Evolutionary conservation across 306 rosid species (phyloP).

Genomic region (Arachis hypogaea): DNA sequence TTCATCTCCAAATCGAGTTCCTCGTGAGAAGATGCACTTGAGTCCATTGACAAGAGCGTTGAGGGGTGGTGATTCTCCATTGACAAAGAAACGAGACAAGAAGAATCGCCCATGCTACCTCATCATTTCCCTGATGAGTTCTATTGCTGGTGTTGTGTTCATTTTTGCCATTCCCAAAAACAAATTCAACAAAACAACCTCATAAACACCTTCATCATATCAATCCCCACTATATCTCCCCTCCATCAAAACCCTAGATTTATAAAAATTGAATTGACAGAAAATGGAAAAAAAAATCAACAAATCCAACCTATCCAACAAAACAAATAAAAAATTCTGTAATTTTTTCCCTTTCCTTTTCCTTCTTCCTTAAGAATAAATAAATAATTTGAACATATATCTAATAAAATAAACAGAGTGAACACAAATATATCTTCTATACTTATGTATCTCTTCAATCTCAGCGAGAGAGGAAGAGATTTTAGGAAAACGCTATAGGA

Average conservation of each 20-base stretch:
- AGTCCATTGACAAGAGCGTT: conserved; percentile 88
- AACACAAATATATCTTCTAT: no score
- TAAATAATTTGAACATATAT: conserved; percentile 21
- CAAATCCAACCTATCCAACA: conserved; percentile 35
- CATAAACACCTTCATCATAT: conserved; percentile 64
- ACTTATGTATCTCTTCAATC: conserved; percentile 45
- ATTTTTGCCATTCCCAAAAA: conserved; percentile 57
- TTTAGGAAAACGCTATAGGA: conserved; percentile 56
- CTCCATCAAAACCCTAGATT: conserved; percentile 95
- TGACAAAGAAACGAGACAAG: conserved; percentile 68
- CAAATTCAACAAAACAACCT: conserved; percentile 68
- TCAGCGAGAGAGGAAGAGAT: conserved; percentile 42
- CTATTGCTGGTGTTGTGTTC: conserved; percentile 55
- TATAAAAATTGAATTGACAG: conserved; percentile 45
- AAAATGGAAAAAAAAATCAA: conserved; percentile 36
- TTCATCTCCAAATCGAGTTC: conserved; percentile 89
- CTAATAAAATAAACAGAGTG: neutral
- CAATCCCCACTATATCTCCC: conserved; percentile 99
- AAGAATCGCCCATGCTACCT: conserved; percentile 75
- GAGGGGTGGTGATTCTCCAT: conserved; percentile 94
- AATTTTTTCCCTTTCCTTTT: neutral
- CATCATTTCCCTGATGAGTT: conserved; percentile 58
- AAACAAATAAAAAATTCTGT: neutral
- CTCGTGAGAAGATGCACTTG: conserved; percentile 91
- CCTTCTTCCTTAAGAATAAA: conserved; percentile 28